phyloP scores from a whole-genome alignment of 2,329 filamentous ascomycete genomes.

The Colletotrichum gigasporum region DNA sequence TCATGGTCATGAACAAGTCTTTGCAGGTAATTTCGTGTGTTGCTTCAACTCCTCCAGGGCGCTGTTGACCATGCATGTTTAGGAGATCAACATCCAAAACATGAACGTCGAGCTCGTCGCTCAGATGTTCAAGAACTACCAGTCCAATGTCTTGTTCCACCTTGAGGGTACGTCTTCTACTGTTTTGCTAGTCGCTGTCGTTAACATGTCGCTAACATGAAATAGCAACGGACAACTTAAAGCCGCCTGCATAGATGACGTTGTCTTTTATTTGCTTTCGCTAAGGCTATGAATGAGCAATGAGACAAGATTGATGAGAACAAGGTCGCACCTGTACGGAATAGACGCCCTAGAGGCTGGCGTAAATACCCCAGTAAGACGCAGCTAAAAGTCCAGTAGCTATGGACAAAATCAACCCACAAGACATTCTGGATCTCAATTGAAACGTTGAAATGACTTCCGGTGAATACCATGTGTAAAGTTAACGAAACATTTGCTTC shows the following conservation, averaged over 20 bases:
- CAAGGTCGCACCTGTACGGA: background rate
- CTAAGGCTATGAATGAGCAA: constrained; percentile 6
- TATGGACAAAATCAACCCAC: background rate
- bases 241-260: constrained; percentile 73
- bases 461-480: background rate
- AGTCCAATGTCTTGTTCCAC: constrained; percentile 96
- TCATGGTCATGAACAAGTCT: constrained; percentile 91
- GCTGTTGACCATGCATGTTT: background rate
- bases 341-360: background rate
- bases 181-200: background rate
- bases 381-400: background rate
- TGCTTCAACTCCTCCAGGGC: background rate
- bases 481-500: too few species aligned
- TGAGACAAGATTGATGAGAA: constrained; percentile 15
- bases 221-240: constrained; percentile 57
- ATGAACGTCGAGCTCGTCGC: constrained; percentile 99
- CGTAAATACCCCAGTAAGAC: constrained; percentile 3
- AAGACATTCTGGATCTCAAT: too few species aligned
- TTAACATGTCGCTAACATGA: background rate
- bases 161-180: constrained; percentile 87
- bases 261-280: background rate
- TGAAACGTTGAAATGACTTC: too few species aligned
- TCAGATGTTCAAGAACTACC: constrained; percentile 99
- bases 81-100: constrained; percentile 98
- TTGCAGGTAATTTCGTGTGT: constrained; percentile 70